Conservation (phyloP, 73 alveolate genomes). For the Paramecium sonneborni region DNA sequence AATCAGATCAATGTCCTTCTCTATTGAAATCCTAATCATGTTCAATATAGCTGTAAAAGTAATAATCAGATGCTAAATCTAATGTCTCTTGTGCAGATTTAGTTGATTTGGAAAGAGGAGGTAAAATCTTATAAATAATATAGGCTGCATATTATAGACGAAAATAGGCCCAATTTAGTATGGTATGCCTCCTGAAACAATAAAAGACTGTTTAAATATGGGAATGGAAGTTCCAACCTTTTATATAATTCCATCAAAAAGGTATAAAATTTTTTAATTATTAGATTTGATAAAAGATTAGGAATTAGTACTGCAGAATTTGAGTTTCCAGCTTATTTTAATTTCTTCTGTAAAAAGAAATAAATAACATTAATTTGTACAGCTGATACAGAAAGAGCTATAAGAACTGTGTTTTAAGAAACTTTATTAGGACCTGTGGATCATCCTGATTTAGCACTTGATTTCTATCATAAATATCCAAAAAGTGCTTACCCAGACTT, state of each 20-base stretch:
- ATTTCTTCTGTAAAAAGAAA: constrained; percentile 50
- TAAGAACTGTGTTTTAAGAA: constrained; percentile 59
- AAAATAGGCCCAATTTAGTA: constrained; percentile 51
- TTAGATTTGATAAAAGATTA: constrained; percentile 60
- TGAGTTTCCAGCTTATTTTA: constrained; percentile 68
- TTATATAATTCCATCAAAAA: constrained; percentile 58
- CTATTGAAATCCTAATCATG: neutral
- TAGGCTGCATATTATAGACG: constrained; percentile 37
- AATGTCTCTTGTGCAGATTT: constrained; percentile 19
- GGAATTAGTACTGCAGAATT: constrained; percentile 65
- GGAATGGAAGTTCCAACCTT: constrained; percentile 62
- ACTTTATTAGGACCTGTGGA: constrained; percentile 60
- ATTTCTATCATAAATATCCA: constrained; percentile 58
- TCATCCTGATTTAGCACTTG: constrained; percentile 45
- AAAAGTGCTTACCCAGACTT: constrained; percentile 62
- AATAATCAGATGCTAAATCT: neutral
- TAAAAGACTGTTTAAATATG: constrained; percentile 53
- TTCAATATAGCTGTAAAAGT: neutral
- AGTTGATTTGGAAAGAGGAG: constrained; percentile 60
- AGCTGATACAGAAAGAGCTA: constrained; percentile 51
- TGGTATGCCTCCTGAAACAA: constrained; percentile 72
- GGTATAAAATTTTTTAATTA: neutral
- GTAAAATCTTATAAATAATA: neutral
- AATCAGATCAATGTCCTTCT: constrained; percentile 25
- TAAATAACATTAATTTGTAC: constrained; percentile 57